Evolutionary conservation across 257 asterid species (phyloP).

Genomic region (Gentiana straminea): DNA sequence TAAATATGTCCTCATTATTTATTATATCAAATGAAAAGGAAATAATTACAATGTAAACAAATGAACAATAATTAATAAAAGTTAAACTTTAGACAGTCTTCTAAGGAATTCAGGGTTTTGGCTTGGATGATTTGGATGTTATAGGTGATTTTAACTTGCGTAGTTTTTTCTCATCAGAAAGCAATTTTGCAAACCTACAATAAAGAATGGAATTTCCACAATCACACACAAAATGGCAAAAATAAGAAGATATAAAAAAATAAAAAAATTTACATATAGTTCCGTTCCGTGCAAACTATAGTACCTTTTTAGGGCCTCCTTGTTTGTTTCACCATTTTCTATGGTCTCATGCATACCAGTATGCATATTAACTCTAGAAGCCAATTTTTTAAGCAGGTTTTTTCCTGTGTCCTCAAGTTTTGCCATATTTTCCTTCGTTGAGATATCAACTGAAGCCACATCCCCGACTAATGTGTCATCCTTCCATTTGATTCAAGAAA

Average conservation of each 20-base stretch:
- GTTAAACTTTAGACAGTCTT: too few relatives aligned
- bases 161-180: constrained; percentile 15
- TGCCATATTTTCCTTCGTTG: constrained; percentile 27
- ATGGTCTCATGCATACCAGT: constrained; percentile 20
- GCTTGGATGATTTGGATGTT: constrained; percentile 1
- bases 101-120: neutral
- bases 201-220: neutral
- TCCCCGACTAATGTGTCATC: constrained; percentile 27
- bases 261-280: neutral
- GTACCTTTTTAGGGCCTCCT: constrained; percentile 22
- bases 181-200: constrained; percentile 21
- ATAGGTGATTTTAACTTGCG: constrained; percentile 10
- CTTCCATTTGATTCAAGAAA: neutral
- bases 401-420: constrained; percentile 22
- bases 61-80: too few relatives aligned
- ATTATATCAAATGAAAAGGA: too few relatives aligned
- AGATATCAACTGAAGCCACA: constrained; percentile 24
- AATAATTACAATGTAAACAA: too few relatives aligned
- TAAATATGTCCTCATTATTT: too few relatives aligned
- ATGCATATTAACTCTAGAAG: constrained; percentile 25
- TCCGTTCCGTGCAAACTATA: neutral
- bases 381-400: constrained; percentile 25
- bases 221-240: too few relatives aligned
- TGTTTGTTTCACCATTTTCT: constrained; percentile 21
- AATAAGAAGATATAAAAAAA: neutral